Evolutionary conservation across 345 rosid species (phyloP), one percentile per base, ranked within the genome.

Genomic region (Anacardium occidentale): DNA sequence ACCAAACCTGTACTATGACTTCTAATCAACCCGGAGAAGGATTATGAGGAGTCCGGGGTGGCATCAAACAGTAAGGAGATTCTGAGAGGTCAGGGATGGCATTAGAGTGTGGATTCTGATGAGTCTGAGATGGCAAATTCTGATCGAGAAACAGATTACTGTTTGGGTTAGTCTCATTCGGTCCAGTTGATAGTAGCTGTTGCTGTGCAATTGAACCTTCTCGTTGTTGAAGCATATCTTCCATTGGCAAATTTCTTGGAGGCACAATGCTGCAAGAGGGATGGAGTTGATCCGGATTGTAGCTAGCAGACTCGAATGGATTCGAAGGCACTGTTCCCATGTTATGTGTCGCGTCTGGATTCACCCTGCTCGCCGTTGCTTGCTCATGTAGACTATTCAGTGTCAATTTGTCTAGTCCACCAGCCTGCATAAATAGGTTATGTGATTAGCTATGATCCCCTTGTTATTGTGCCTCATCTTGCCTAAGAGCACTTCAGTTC

Each of bases 341-440:
- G 25, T 66, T 56, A 61, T 29, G 45, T 10, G 68, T 60, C 29
- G 15, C 22, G 21, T 50, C 54, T 55, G 65, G 71, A 45, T 72
- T 59, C 13, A 44, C 56, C 60, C 69, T 64, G 56, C 54, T 59
- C 0, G 64, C n/a, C 14, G 65, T 59, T 3, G 79, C 69, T 47
- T 68, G 71, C 13, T 80, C 73, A n/a, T 74, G 79, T 60, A 70
- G 61, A 59, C 77, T 66, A 62, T 81, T 75, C 10, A 73, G 66
- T 20, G 76, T 79, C 50, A 66, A 50, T 47, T 59, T 74, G 40
- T 81, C 82, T 10, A 77, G n/a, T 18, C 75, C 78, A 11, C 83
- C 83, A 42, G 70, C 80, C 83, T 84, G 70, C 26, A 51, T 66
- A 54, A 29, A n/a, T n/a, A 24, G 26, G 65, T 68, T 59, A 66